Percentiles rank a stretch among this genome's conserved stretches.
These are phyloP conservation scores for Chaetothyriales sp. DNA, from an alignment of 2,329 filamentous ascomycete species.

Conservation along the genomic window DNA sequence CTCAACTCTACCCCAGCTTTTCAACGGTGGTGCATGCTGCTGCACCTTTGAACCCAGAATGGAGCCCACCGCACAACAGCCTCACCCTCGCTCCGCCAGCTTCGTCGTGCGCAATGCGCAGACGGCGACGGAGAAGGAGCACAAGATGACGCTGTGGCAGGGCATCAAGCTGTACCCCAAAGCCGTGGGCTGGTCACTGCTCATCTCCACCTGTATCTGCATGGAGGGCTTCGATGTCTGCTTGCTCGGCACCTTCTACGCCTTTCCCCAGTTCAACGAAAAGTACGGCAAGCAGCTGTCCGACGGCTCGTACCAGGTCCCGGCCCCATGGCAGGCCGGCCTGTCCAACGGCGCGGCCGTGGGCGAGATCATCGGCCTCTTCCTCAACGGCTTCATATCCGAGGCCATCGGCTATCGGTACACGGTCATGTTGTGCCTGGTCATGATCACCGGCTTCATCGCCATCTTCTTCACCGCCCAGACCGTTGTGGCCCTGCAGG, in stretches of 20 bases:
- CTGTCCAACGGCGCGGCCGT: conserved; percentile 21
- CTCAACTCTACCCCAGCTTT: too few relatives aligned
- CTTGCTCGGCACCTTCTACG: conserved; percentile 29
- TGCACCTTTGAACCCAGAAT: too few relatives aligned
- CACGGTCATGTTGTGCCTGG: conserved; percentile 36
- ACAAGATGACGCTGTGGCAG: conserved; percentile 58
- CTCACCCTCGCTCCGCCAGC: not conserved
- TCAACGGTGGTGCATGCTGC: too few relatives aligned
- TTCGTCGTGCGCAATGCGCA: conserved; percentile 28
- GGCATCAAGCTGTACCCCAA: conserved; percentile 75
- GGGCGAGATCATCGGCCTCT: conserved; percentile 33
- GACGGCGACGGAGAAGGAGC: conserved; percentile 34
- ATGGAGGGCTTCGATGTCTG: conserved; percentile 66
- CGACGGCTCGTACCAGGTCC: conserved; percentile 18
- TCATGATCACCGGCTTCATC: conserved; percentile 34
- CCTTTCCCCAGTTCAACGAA: conserved; percentile 24
- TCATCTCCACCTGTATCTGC: conserved; percentile 80
- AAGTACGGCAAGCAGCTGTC: conserved; percentile 20
- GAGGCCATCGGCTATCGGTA: conserved; percentile 40
- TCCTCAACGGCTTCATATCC: conserved; percentile 38
- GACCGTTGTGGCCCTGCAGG: conserved; percentile 34
- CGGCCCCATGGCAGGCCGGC: conserved; percentile 23
- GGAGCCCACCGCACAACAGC: not conserved
- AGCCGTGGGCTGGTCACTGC: conserved; percentile 66
- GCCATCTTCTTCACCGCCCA: conserved; percentile 40